phyloP scores from a whole-genome alignment of 2,329 filamentous ascomycete genomes.

The Neopestalotiopsis rosae region DNA sequence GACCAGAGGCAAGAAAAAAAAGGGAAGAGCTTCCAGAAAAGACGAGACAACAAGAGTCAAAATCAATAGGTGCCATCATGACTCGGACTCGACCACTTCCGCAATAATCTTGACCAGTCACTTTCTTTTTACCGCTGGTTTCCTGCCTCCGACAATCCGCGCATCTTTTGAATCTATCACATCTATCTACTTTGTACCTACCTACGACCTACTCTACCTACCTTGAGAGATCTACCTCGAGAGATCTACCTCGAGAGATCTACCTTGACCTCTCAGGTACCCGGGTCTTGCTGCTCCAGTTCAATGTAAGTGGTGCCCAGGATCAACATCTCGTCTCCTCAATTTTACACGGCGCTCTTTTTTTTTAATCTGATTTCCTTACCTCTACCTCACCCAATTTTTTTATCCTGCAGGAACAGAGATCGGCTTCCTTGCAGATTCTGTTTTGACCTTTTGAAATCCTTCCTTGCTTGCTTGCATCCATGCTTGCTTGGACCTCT shows the following conservation, averaged over 20 bases:
- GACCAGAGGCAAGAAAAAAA: background rate
- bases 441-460: background rate
- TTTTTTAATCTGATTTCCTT: background rate
- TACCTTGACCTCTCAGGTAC: no score
- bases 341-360: background rate
- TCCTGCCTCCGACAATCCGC: background rate
- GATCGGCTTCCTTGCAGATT: background rate
- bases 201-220: background rate
- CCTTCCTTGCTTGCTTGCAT: background rate
- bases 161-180: background rate
- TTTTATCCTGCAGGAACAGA: background rate
- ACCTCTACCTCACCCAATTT: background rate
- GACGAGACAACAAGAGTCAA: background rate
- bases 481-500: background rate
- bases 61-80: conserved; percentile 1
- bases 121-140: background rate
- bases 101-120: background rate
- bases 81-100: background rate
- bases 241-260: no score
- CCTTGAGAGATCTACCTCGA: no score
- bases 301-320: background rate
- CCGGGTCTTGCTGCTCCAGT: background rate
- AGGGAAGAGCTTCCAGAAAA: background rate
- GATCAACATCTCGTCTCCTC: background rate
- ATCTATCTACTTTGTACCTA: background rate